Evolutionary conservation across 1,139 yeast species (phyloP).

Genomic region (Candida dubliniensis): DNA sequence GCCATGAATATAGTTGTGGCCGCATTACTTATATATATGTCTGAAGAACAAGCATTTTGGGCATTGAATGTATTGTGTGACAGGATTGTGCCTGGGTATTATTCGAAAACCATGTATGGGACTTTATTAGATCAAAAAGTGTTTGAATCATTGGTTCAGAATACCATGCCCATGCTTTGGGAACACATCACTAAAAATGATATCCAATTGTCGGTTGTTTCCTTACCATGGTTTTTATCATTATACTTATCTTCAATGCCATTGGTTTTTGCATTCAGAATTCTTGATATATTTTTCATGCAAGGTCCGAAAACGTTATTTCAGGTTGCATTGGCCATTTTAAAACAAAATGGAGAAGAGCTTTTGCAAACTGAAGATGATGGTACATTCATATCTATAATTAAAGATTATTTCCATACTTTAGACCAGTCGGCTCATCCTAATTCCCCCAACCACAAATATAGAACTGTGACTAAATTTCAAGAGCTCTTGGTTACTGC

Average conservation of each 20-base stretch:
- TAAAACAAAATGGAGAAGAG: conserved; percentile 84
- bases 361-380: conserved; percentile 82
- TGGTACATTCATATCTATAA: conserved; percentile 82
- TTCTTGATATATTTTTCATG: conserved; percentile 85
- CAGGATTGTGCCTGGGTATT: conserved; percentile 87
- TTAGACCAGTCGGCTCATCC: conserved; percentile 84
- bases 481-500: conserved; percentile 91
- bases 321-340: conserved; percentile 88
- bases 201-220: conserved; percentile 91
- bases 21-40: conserved; percentile 86
- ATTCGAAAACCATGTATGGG: conserved; percentile 97
- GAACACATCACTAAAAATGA: conserved; percentile 76
- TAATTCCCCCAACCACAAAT: conserved; percentile 61
- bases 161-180: conserved; percentile 87
- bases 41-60: conserved; percentile 99
- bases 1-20: conserved; percentile 99
- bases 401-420: conserved; percentile 77
- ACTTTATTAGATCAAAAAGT: conserved; percentile 92
- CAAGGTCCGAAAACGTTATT: conserved; percentile 89
- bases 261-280: conserved; percentile 85
- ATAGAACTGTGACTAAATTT: conserved; percentile 72
- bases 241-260: conserved; percentile 93
- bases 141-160: conserved; percentile 84
- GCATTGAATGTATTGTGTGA: conserved; percentile 82
- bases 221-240: conserved; percentile 95